Evolutionary conservation across 106 monocot species (phyloP).

Genomic region (Acorus calamus): DNA sequence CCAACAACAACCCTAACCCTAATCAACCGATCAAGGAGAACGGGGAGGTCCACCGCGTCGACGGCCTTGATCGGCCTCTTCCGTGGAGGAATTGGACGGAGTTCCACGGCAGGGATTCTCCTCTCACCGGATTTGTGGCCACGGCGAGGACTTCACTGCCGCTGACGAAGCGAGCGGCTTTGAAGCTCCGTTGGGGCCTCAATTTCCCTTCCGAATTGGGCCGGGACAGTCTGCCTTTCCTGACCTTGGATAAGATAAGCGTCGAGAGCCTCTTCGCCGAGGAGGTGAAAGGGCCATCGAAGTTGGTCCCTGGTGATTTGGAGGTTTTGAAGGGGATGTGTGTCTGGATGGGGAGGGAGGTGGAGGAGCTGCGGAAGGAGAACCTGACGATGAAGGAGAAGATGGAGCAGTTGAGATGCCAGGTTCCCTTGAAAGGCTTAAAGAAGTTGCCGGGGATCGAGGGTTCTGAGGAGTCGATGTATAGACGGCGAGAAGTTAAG

Average conservation of each 20-base stretch:
- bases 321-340: no score
- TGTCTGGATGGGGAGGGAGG: no score
- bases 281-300: no score
- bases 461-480: no score
- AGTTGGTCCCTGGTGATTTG: no score
- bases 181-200: constrained; percentile 14
- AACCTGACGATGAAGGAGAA: no score
- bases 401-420: no score
- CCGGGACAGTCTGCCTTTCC: constrained; percentile 5
- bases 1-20: background rate
- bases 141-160: constrained; percentile 9
- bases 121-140: constrained; percentile 1
- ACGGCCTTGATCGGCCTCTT: constrained; percentile 1
- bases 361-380: no score
- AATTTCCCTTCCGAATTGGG: background rate
- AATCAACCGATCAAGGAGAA: constrained; percentile 1
- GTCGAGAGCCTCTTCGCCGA: background rate
- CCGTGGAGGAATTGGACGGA: background rate
- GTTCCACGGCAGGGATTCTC: no score
- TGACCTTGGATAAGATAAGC: constrained; percentile 18
- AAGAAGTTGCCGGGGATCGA: no score
- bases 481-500: no score
- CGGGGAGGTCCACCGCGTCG: background rate
- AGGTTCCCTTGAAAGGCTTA: no score
- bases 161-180: constrained; percentile 1